A percentile compares a stretch with the other conserved stretches of the same genome.
phyloP scores from a whole-genome alignment of 148 eudicot genomes.

The Rheum nobile region DNA sequence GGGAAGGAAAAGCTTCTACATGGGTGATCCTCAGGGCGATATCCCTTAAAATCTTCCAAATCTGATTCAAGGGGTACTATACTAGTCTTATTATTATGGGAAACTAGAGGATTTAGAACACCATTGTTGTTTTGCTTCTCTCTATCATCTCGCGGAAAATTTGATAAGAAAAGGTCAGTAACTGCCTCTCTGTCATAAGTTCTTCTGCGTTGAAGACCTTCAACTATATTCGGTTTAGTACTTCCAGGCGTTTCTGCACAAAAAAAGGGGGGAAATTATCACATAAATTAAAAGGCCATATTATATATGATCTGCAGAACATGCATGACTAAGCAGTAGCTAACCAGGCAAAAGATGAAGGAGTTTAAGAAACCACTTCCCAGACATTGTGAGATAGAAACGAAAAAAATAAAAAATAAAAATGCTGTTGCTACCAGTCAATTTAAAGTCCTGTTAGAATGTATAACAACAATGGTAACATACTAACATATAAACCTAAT shows the following conservation, averaged over 20 bases:
- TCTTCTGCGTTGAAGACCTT: slow-evolving; percentile 18
- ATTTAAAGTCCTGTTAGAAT: background rate
- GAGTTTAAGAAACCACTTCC: background rate
- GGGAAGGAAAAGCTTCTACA: slow-evolving; percentile 46
- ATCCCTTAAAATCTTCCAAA: slow-evolving; percentile 1
- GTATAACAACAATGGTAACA: background rate
- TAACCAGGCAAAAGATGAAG: background rate
- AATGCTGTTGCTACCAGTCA: background rate
- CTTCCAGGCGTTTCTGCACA: slow-evolving; percentile 28
- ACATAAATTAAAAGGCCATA: background rate
- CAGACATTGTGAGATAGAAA: background rate
- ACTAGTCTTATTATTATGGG: slow-evolving; percentile 15
- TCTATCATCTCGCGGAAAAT: slow-evolving; percentile 9
- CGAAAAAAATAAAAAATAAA: background rate
- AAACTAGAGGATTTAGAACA: slow-evolving; percentile 12
- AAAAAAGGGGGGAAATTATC: slow-evolving; percentile 4
- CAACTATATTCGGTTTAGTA: slow-evolving; percentile 20
- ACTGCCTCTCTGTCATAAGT: slow-evolving; percentile 9
- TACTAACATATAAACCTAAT: too few relatives aligned
- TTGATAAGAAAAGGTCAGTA: background rate
- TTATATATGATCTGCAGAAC: background rate
- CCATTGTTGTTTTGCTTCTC: background rate
- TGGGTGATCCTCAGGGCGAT: slow-evolving; percentile 19
- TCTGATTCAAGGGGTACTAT: slow-evolving; percentile 13
- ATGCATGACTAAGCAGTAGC: background rate